A percentile compares a stretch with the other conserved stretches of the same genome.
phyloP scores from a whole-genome alignment of 768 basidiomycete species.

The Filobasidium wieringae region DNA sequence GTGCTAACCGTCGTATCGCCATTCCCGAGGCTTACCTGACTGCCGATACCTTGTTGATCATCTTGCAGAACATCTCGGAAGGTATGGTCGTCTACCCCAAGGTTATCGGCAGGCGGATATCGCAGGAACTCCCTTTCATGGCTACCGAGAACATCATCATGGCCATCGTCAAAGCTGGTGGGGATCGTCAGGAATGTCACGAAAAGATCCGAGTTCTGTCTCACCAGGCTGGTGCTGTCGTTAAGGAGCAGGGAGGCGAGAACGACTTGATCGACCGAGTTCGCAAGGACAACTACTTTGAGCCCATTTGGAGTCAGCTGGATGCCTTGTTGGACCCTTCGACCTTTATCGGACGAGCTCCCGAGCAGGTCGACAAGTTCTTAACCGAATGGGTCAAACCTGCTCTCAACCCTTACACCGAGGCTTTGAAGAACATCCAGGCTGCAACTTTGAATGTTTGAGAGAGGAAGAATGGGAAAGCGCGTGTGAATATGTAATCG shows the following conservation, averaged over 20 bases:
- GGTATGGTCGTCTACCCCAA: constrained; percentile 98
- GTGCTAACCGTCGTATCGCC: constrained; percentile 91
- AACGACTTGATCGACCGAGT: constrained; percentile 92
- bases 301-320: constrained; percentile 68
- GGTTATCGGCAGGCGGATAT: constrained; percentile 82
- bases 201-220: constrained; percentile 90
- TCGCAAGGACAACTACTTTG: constrained; percentile 69
- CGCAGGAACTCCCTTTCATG: constrained; percentile 97
- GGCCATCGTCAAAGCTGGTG: constrained; percentile 86
- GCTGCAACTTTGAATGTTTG: constrained; percentile 41
- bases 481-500: background rate
- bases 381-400: constrained; percentile 75
- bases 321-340: constrained; percentile 67
- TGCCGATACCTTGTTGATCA: constrained; percentile 89
- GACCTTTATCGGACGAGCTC: constrained; percentile 86
- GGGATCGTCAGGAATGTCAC: constrained; percentile 92
- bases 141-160: constrained; percentile 99
- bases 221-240: constrained; percentile 85
- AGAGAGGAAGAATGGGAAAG: background rate
- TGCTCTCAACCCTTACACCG: constrained; percentile 48
- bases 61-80: constrained; percentile 90
- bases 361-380: constrained; percentile 86
- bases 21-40: constrained; percentile 95
- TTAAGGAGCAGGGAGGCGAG: constrained; percentile 84
- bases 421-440: constrained; percentile 36